A percentile compares a stretch with the other conserved stretches of the same genome.
Evolutionary conservation across 306 rosid species (phyloP).

Genomic region (Vicia sativa): DNA sequence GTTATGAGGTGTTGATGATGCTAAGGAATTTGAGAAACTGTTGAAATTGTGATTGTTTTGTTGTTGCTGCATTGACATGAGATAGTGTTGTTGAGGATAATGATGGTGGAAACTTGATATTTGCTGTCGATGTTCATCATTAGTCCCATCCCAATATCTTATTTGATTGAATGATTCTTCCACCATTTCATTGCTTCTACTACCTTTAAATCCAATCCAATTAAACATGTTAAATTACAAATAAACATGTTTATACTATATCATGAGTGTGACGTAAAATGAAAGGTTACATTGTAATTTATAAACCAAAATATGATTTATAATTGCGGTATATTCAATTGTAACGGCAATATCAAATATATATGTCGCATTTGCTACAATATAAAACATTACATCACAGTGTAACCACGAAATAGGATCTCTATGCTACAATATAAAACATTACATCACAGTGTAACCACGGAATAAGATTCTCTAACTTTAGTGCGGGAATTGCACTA

Average conservation of each 20-base stretch:
- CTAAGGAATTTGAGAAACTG: conserved; percentile 44
- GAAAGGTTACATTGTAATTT: neutral
- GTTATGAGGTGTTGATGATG: conserved; percentile 14
- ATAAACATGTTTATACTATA: neutral
- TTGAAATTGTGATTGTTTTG: conserved; percentile 37
- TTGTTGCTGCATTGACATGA: conserved; percentile 45
- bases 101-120: conserved; percentile 36
- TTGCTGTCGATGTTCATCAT: conserved; percentile 12
- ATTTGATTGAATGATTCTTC: conserved; percentile 24
- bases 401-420: too few relatives aligned
- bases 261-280: neutral
- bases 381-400: too few relatives aligned
- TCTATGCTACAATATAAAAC: too few relatives aligned
- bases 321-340: too few relatives aligned
- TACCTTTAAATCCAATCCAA: conserved; percentile 41
- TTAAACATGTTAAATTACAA: neutral
- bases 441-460: too few relatives aligned
- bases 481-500: too few relatives aligned
- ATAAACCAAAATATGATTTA: too few relatives aligned
- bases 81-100: conserved; percentile 34
- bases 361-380: too few relatives aligned
- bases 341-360: too few relatives aligned
- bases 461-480: too few relatives aligned
- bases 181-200: conserved; percentile 42
- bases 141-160: conserved; percentile 47